Evolutionary conservation across 768 basidiomycete species (phyloP).

Genomic region (Scleroderma bovista): DNA sequence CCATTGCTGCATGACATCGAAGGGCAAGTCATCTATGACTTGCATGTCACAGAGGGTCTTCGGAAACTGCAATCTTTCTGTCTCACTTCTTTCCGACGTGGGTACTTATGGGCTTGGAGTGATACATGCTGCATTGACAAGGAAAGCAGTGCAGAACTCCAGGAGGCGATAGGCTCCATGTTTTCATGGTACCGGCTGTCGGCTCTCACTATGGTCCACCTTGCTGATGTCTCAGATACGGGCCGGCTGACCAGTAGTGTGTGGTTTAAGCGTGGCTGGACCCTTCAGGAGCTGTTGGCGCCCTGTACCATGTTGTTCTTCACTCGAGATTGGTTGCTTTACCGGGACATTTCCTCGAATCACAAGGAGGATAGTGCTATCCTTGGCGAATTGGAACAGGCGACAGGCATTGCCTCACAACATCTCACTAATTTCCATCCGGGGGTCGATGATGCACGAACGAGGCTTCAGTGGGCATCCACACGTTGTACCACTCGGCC

Average conservation of each 20-base stretch:
- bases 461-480: neutral
- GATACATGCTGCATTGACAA: constrained; percentile 3
- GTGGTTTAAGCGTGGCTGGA: neutral
- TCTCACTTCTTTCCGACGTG: too few relatives aligned
- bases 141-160: neutral
- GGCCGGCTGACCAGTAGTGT: neutral
- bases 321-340: neutral
- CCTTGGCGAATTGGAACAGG: neutral
- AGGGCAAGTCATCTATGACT: neutral
- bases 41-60: neutral
- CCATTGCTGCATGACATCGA: neutral
- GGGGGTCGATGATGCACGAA: neutral
- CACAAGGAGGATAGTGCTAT: neutral
- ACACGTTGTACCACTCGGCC: neutral
- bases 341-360: neutral
- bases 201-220: neutral
- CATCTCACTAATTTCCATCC: neutral
- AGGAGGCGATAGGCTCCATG: neutral
- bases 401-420: neutral
- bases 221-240: neutral
- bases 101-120: neutral
- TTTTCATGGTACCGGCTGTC: neutral
- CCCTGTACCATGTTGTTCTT: neutral
- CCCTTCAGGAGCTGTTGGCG: neutral
- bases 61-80: neutral